phyloP scores from a whole-genome alignment of 768 basidiomycete genomes.

The Mycena capillaripes region DNA sequence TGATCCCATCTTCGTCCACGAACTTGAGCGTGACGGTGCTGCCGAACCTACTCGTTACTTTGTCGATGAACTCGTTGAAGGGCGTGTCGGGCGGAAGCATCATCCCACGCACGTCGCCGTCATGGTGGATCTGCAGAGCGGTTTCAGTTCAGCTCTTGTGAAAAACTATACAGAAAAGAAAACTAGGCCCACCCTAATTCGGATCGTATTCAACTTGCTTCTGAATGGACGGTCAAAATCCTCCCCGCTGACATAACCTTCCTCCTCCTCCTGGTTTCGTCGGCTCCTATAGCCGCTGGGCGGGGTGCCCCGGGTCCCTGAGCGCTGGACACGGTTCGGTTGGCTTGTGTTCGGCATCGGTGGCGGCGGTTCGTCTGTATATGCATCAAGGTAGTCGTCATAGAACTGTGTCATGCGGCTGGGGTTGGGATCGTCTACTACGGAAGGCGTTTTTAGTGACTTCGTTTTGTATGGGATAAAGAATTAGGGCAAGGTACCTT shows the following conservation, averaged over 20 bases:
- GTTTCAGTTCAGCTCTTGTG: neutral
- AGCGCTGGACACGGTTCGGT: constrained; percentile 60
- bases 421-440: constrained; percentile 32
- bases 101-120: constrained; percentile 90
- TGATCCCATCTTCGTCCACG: constrained; percentile 90
- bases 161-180: neutral
- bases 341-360: constrained; percentile 46
- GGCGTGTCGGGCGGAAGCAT: constrained; percentile 75
- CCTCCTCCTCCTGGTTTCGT: constrained; percentile 81
- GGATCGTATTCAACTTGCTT: constrained; percentile 79
- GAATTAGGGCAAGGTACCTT: constrained; percentile 49
- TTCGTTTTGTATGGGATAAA: neutral
- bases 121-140: constrained; percentile 76
- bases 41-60: constrained; percentile 82
- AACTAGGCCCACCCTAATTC: constrained; percentile 78
- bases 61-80: constrained; percentile 82
- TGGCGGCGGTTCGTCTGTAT: constrained; percentile 59
- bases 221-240: constrained; percentile 70
- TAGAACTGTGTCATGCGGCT: constrained; percentile 79
- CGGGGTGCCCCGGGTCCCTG: constrained; percentile 65
- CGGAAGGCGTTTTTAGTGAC: neutral
- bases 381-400: constrained; percentile 78
- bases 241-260: constrained; percentile 81
- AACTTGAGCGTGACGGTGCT: constrained; percentile 79
- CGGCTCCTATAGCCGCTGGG: constrained; percentile 63